Evolutionary conservation across 192 early-diverging fungal species (phyloP), one percentile per base, ranked within the genome.

Genomic region (Dispira parvispora): DNA sequence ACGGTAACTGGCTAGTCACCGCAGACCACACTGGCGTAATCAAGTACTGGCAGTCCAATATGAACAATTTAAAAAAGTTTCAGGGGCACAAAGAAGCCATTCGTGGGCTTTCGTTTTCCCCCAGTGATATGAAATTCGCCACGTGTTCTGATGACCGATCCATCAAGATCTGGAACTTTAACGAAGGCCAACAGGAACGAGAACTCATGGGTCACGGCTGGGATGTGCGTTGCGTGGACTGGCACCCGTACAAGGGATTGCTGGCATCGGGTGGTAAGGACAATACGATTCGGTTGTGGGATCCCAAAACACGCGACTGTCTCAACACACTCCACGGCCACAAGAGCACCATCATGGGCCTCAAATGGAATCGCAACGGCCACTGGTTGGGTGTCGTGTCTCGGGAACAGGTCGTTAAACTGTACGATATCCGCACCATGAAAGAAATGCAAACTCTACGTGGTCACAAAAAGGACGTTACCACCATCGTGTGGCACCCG

Each of bases 1-100:
- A 94, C 64, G 88, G 88, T 45, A 87, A 92, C 53, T 99, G 90
- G 89, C 84, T 99, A 79, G 84, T 99, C 4, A 90, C 85, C 16
- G 92, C 85, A 5, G 96, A 96, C 68, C 85, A 94, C 58, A 78
- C 80, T 28, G 96, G 96, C 32, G 73, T 86, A 18, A 90, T 99
- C 63, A 99, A 99, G 69, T 99, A 97, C 70, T 99, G 94, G 92
- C 89, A 94, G 72, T 86, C 86, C 28, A 97, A 94, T 64, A 84
- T 99, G 82, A 91, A 87, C 68, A 90, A 94, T 65, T 71, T 98
- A 25, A 92, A 96, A 62, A 80, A 83, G 46, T 82, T 95, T 57
- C 74, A 80, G 50, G 96, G 83, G 0, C 96, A 98, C 69, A 87
- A 88, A 66, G 85, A 90, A 70, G 82, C 84, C 0, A 88, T 96